A percentile compares a stretch with the other conserved stretches of the same genome.
Evolutionary conservation across 1,284 basidiomycete species (phyloP).

Genomic region (Taiwanofungus camphoratus): DNA sequence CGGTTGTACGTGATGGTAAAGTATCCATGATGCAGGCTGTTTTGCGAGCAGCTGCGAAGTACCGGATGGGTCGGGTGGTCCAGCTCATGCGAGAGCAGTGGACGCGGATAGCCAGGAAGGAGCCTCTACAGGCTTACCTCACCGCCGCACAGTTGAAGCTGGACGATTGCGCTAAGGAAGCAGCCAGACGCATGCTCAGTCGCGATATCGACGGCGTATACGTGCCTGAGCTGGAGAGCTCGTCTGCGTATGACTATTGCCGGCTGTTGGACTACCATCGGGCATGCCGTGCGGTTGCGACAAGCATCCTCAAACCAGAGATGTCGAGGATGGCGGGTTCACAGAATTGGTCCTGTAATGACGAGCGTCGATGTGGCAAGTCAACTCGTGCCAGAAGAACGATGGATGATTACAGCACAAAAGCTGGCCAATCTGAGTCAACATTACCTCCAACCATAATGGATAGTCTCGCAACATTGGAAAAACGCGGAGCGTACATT

Average conservation of each 20-base stretch:
- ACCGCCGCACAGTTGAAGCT: conserved; percentile 8
- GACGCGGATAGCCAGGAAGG: conserved; percentile 19
- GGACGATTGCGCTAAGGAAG: neutral
- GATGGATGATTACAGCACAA: no score
- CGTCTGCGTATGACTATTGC: conserved; percentile 8
- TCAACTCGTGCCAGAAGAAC: no score
- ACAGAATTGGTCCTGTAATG: no score
- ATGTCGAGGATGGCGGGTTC: no score
- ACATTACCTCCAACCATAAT: no score
- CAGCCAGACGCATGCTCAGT: conserved; percentile 1
- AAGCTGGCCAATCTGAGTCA: no score
- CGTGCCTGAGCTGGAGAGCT: conserved; percentile 5
- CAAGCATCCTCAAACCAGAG: no score
- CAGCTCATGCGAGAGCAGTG: conserved; percentile 10
- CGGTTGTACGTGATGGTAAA: no score
- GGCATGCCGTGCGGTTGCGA: conserved; percentile 1
- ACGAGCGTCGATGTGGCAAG: no score
- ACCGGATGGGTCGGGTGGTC: conserved; percentile 27
- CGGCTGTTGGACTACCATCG: conserved; percentile 11
- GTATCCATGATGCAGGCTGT: conserved; percentile 12
- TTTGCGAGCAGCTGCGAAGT: conserved; percentile 28
- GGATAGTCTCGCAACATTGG: no score
- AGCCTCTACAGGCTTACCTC: conserved; percentile 28
- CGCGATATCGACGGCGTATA: neutral
- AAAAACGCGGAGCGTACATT: no score